Base-by-base conservation (phyloP, 768 basidiomycete species). In the Boletellus sp. region DNA sequence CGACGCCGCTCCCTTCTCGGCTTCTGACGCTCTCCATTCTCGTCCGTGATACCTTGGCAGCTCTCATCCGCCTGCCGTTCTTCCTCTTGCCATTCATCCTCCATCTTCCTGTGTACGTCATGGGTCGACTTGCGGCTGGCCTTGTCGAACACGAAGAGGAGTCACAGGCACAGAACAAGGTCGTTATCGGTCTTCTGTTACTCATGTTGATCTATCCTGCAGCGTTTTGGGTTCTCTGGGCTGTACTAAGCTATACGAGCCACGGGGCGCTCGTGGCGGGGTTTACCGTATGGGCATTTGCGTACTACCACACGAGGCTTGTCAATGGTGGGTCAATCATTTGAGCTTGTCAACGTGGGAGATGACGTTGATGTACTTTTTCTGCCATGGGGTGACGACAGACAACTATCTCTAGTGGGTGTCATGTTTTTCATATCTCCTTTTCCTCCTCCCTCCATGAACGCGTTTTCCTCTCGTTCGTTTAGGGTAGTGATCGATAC, bases 161-260 rank as follows among this genome's bases (percentile, higher is more conserved):
- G 67, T 87, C 91, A 11, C 87, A 91, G 67, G 96, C 95, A 38
- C 94, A 98, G 76, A 98, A 92, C 75, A 99, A 99, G 75, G 81
- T 96, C 39, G 84, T 89, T 12, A 85, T 95, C 59, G 93, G 93
- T 2, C 60, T 95, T 32, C 67, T 96, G 46, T 80, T 87, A 34
- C 69, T 87, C 50, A 61, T 90, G 47, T 62, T 83, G 55, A 84
- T 88, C 37, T 96, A 97, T 72, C 85, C 91, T 19, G 65, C 83
- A n/a, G 70, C 85, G 31, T 97, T 97, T 73, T 81, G 90, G 63
- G 78, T 82, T 52, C 69, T 95, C 7, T 99, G 94, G 93, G 83
- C 86, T 13, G 64, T 93, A 36, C 76, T 96, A 50, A 80, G 81
- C 74, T 87, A 86, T 55, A 87, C 84, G 1, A 78, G 82, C 4